Evolutionary conservation across 2,329 filamentous ascomycete genomes (phyloP).

Genomic region (Chalaropsis thielavioides): DNA sequence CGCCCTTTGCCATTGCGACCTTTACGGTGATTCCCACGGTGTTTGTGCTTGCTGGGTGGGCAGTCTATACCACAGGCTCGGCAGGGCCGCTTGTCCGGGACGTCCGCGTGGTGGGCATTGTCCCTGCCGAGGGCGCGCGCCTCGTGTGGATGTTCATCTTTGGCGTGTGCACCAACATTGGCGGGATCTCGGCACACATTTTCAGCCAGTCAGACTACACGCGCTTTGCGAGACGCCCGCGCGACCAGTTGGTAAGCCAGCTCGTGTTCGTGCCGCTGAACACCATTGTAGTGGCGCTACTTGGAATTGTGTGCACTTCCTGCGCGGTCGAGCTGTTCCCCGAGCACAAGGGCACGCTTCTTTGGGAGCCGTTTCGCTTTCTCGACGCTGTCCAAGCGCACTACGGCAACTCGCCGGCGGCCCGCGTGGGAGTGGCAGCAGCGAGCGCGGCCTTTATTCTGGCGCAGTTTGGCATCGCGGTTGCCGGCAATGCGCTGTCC

Average conservation of each 20-base stretch:
- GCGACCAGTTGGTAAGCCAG: conserved; percentile 23
- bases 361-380: conserved; percentile 33
- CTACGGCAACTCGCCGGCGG: conserved; percentile 20
- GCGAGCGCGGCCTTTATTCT: conserved; percentile 30
- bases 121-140: conserved; percentile 17
- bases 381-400: conserved; percentile 31
- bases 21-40: conserved; percentile 29
- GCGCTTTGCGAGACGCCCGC: conserved; percentile 21
- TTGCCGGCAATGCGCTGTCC: conserved; percentile 16
- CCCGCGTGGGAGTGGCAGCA: conserved; percentile 23
- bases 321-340: conserved; percentile 31
- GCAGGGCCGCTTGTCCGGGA: conserved; percentile 28
- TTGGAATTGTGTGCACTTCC: conserved; percentile 29
- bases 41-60: conserved; percentile 34
- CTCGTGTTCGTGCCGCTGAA: conserved; percentile 33
- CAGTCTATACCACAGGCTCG: conserved; percentile 30
- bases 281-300: conserved; percentile 19
- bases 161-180: conserved; percentile 23
- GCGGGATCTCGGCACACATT: conserved; percentile 22
- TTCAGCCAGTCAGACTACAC: conserved; percentile 24
- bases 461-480: conserved; percentile 23
- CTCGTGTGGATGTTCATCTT: conserved; percentile 24
- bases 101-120: conserved; percentile 21
- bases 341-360: conserved; percentile 27
- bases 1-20: conserved; percentile 30